Base-by-base conservation (phyloP, 768 basidiomycete species). In the Pleurotus djamor region DNA sequence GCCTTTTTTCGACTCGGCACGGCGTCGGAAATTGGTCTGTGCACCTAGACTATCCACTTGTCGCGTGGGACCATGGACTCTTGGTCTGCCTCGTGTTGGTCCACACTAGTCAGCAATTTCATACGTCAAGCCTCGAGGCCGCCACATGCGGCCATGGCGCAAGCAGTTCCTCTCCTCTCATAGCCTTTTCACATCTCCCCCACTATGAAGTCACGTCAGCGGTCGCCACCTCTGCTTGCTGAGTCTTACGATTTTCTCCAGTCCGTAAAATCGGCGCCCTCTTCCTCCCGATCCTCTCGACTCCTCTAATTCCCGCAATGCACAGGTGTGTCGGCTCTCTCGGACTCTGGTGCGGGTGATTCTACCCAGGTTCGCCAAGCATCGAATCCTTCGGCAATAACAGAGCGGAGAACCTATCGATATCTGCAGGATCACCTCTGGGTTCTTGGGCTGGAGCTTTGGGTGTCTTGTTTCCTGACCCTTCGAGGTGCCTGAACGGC, bases 41-140 rank as follows among this genome's bases (percentile, higher is more conserved):
- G 34, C 21, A 35, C 21, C 49, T 50, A 50, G 28, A 17, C 49
- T 33, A 48, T 17, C 47, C 47, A 14, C 47, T 37, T 37, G 38
- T 41, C 38, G 45, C 54, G 54, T 56, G 37, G 41, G 54, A 56
- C 41, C 17, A 12, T 43, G 54, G 21, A 28, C 44, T 41, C 54
- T 43, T 56, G 54, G 54, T 32, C 37, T 10, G 54, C 54, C 54
- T 56, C 41, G 17, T 56, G 54, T 32, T 32, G 54, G 54, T 56
- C 54, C 41, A 56, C 41, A 12, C 54, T 32, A 44, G 37, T 56
- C 37, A 56, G 8, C 54, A 43, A 56, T 56, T 56, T 56, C 54
- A 56, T 56, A 36, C 5, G 10, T 37, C 32, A 17, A 43, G 54
- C 54, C 54, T 56, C 54, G 54, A 56, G 54, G 54, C 54, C 12